These are phyloP conservation scores for Globisporangium barbulae DNA, from an alignment of 352 stramenopile genomes.

Conservation along the genomic window DNA sequence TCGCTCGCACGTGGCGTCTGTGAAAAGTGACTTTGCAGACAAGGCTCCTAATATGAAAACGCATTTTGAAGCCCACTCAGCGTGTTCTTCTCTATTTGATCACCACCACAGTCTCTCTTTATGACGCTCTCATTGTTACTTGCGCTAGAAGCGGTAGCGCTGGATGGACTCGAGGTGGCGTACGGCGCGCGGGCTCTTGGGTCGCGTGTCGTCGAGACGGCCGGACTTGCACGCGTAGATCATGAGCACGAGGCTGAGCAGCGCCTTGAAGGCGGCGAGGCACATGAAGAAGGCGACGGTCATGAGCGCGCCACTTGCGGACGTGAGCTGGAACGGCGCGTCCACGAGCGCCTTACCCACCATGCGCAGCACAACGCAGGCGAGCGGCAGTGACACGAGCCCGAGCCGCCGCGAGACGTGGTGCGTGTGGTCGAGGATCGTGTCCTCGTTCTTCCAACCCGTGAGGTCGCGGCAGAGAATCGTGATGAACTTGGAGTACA, in stretches of 20 bases:
- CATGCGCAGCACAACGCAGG: slow-evolving; percentile 91
- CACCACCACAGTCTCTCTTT: not conserved
- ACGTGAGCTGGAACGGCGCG: slow-evolving; percentile 33
- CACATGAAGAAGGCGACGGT: slow-evolving; percentile 66
- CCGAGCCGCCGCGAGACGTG: slow-evolving; percentile 92
- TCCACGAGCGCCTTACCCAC: slow-evolving; percentile 60
- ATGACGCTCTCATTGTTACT: not conserved
- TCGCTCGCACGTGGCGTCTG: not conserved
- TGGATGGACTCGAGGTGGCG: slow-evolving; percentile 62
- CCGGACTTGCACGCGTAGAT: slow-evolving; percentile 70
- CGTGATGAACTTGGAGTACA: slow-evolving; percentile 96
- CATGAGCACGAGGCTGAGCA: slow-evolving; percentile 74
- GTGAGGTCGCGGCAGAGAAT: slow-evolving; percentile 94
- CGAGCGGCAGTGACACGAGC: slow-evolving; percentile 92
- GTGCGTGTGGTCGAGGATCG: slow-evolving; percentile 93
- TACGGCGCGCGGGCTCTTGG: slow-evolving; percentile 61
- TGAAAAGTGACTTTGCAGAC: not conserved
- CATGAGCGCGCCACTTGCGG: slow-evolving; percentile 41
- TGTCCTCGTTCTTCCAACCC: slow-evolving; percentile 90
- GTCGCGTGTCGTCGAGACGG: slow-evolving; percentile 59
- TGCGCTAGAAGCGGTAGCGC: slow-evolving; percentile 30
- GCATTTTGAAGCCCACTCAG: slow-evolving; percentile 7
- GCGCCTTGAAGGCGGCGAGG: slow-evolving; percentile 73
- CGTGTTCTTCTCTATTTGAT: not conserved
- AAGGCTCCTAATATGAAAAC: slow-evolving; percentile 9